Percentiles rank a stretch among this genome's conserved stretches.
Evolutionary conservation across 2,329 filamentous ascomycete genomes (phyloP).

Genomic region (Cadophora luteo-olivacea): DNA sequence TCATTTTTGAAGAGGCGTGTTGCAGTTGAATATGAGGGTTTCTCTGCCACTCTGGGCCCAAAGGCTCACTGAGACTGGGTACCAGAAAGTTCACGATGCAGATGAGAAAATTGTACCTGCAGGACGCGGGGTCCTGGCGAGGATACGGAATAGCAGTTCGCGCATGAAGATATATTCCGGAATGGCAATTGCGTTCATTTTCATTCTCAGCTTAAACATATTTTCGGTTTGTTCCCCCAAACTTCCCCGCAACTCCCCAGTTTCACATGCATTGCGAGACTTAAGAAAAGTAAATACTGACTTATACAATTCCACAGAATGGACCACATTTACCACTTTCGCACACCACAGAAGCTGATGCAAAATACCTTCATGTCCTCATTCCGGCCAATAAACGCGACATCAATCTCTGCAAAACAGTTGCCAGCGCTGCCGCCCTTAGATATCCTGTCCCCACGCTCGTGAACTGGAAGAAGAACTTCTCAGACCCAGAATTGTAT

Average conservation of each 20-base stretch:
- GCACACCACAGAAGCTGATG: background rate
- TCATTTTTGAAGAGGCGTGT: background rate
- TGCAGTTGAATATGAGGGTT: background rate
- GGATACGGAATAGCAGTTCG: background rate
- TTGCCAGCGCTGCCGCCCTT: slow-evolving; percentile 63
- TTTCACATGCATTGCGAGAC: background rate
- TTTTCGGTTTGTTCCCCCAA: background rate
- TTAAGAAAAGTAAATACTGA: background rate
- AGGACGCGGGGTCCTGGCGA: background rate
- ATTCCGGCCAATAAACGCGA: slow-evolving; percentile 54
- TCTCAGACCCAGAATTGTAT: background rate
- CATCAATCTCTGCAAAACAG: slow-evolving; percentile 60
- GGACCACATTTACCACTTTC: background rate
- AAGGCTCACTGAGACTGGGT: background rate
- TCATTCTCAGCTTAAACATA: background rate
- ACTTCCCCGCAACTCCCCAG: background rate
- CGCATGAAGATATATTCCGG: background rate
- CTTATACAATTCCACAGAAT: background rate
- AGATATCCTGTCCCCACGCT: slow-evolving; percentile 65
- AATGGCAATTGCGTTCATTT: background rate
- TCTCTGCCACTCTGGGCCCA: background rate
- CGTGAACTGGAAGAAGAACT: slow-evolving; percentile 48
- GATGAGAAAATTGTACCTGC: background rate
- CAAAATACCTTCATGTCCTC: slow-evolving; percentile 55
- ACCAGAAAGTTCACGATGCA: background rate